Evolutionary conservation across 1,284 basidiomycete genomes (phyloP), one percentile per base, ranked within the genome.

Genomic region (Leccinum pachyderme): DNA sequence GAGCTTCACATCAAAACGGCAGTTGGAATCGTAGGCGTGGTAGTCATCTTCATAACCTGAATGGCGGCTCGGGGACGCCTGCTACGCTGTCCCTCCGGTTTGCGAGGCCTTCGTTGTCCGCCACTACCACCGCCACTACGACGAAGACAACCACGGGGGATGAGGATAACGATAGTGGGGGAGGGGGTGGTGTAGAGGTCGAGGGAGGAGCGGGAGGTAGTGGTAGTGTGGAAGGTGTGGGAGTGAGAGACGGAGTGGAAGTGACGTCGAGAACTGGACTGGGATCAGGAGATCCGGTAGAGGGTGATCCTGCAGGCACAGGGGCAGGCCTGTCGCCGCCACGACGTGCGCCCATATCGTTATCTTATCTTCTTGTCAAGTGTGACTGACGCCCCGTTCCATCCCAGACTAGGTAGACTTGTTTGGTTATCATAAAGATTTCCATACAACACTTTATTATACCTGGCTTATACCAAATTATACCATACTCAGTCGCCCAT

Each of bases 81-180:
- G 24, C 41, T 7, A 31, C 37, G 24, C 32, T 61, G 13, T 65
- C 66, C 18, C 63, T 65, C 46, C 65, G 27, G 4, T 65, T 65
- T 41, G 66, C 66, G 2, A 48, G 28, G 3, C 62, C 52, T 1
- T 56, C 55, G 37, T n/a, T n/a, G n/a, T n/a, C n/a, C n/a, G n/a
- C n/a, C n/a, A n/a, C n/a, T n/a, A n/a, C n/a, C n/a, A n/a, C n/a
- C n/a, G n/a, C n/a, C n/a, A n/a, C n/a, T 8, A 11, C 9, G 29
- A 11, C 56, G 37, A 39, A 11, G 37, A 39, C 18, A 18, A 39
- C 37, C 2, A 39, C 37, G 18, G 37, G 18, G 18, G 37, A 39
- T 22, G 37, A 39, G 37, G 37, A 9, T 11, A n/a, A 5, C 3
- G n/a, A n/a, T n/a, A n/a, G n/a, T n/a, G 13, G 51, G 7, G 13